Evolutionary conservation across 148 eudicot genomes (phyloP).

Genomic region (Nepenthes mirabilis): DNA sequence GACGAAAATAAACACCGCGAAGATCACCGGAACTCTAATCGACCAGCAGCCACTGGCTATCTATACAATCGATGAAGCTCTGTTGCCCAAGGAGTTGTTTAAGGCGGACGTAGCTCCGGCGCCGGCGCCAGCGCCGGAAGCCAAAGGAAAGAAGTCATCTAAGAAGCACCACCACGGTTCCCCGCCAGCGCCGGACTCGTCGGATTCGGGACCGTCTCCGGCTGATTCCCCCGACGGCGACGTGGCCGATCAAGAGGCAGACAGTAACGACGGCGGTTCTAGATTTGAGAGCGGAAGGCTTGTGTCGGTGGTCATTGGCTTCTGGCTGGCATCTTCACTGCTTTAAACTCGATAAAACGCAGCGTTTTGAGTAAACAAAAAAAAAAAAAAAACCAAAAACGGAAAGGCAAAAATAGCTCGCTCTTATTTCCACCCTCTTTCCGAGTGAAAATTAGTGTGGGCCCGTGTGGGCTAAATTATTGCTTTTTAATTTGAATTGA

Average conservation of each 20-base stretch:
- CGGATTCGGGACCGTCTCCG: slow-evolving; percentile 16
- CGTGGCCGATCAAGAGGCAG: slow-evolving; percentile 41
- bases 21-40: slow-evolving; percentile 41
- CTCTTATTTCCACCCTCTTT: background rate
- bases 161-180: slow-evolving; percentile 32
- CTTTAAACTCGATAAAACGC: slow-evolving; percentile 10
- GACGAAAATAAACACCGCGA: slow-evolving; percentile 52
- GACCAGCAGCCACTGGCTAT: slow-evolving; percentile 78
- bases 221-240: slow-evolving; percentile 28
- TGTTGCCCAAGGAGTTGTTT: slow-evolving; percentile 65
- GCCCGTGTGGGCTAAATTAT: too few relatives aligned
- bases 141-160: slow-evolving; percentile 25
- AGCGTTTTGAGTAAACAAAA: too few relatives aligned
- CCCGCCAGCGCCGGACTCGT: slow-evolving; percentile 30
- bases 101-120: slow-evolving; percentile 46
- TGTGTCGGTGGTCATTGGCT: slow-evolving; percentile 22
- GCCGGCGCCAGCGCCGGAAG: slow-evolving; percentile 77
- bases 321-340: slow-evolving; percentile 24
- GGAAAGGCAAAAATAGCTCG: background rate
- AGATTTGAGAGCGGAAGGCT: slow-evolving; percentile 17
- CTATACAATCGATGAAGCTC: slow-evolving; percentile 49
- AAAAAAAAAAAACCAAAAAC: background rate
- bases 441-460: slow-evolving; percentile 1
- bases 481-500: slow-evolving; percentile 4
- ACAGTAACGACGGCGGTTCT: slow-evolving; percentile 17